Evolutionary conservation across 1,284 basidiomycete species (phyloP).

Genomic region (Melampsora larici-populina): DNA sequence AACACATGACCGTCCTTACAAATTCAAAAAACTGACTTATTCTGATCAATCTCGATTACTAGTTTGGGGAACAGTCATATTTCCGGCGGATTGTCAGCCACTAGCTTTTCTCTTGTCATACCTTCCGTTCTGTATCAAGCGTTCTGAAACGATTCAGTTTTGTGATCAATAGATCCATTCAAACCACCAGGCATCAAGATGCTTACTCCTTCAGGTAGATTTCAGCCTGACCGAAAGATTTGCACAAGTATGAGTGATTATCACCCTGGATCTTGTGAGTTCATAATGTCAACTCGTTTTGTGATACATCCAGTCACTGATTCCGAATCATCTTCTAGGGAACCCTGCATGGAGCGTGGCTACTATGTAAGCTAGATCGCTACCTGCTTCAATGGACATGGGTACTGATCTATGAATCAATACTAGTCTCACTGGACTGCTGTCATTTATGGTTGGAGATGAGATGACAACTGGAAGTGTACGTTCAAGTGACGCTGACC

Average conservation of each 20-base stretch:
- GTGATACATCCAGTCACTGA: slow-evolving; percentile 34
- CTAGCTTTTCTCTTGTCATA: background rate
- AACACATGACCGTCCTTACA: slow-evolving; percentile 47
- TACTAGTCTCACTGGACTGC: slow-evolving; percentile 78
- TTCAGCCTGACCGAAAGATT: slow-evolving; percentile 88
- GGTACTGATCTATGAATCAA: background rate
- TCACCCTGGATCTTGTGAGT: slow-evolving; percentile 77
- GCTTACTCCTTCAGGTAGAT: slow-evolving; percentile 88
- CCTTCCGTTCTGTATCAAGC: background rate
- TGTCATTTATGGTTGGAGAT: slow-evolving; percentile 93
- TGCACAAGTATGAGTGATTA: slow-evolving; percentile 96
- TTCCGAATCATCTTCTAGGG: slow-evolving; percentile 60
- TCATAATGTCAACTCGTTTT: slow-evolving; percentile 41
- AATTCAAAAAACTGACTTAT: too few species aligned
- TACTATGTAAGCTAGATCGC: slow-evolving; percentile 64
- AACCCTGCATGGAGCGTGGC: slow-evolving; percentile 90
- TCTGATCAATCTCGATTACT: slow-evolving; percentile 15
- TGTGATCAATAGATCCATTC: slow-evolving; percentile 45
- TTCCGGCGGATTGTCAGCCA: slow-evolving; percentile 84
- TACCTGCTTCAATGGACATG: background rate
- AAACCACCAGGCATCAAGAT: slow-evolving; percentile 86
- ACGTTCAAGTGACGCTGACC: slow-evolving; percentile 73
- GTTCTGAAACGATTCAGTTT: background rate
- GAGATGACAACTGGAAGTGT: slow-evolving; percentile 94
- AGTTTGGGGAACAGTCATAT: slow-evolving; percentile 64